phyloP scores from a whole-genome alignment of 768 basidiomycete species.

The Hysterangium stoloniferum region DNA sequence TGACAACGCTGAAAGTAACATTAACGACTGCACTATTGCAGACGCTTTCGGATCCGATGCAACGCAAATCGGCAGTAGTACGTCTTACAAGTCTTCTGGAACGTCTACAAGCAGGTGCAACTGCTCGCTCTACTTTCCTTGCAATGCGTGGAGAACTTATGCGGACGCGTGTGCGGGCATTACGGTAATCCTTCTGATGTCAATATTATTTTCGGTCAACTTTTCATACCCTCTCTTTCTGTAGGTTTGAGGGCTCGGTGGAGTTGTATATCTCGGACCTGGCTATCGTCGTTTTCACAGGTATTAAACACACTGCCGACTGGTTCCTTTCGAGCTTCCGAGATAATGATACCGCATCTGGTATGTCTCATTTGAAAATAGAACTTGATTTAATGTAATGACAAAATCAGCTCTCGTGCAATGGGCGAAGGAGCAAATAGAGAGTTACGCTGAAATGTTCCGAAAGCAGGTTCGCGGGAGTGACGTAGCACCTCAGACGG shows the following conservation, averaged over 20 bases:
- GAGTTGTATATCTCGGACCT: slow-evolving; percentile 81
- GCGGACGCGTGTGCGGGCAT: slow-evolving; percentile 70
- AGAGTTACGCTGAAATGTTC: slow-evolving; percentile 77
- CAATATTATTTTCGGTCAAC: too few relatives aligned
- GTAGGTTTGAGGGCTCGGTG: slow-evolving; percentile 75
- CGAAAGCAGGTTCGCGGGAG: slow-evolving; percentile 86
- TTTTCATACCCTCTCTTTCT: too few relatives aligned
- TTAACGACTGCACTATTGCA: slow-evolving; percentile 64
- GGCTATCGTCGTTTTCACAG: slow-evolving; percentile 84
- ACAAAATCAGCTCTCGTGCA: slow-evolving; percentile 70
- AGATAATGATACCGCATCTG: slow-evolving; percentile 89
- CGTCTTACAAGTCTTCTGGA: slow-evolving; percentile 64
- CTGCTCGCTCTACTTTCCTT: slow-evolving; percentile 79
- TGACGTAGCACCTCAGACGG: slow-evolving; percentile 59
- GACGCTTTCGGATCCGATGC: slow-evolving; percentile 64
- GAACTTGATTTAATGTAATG: slow-evolving; percentile 3
- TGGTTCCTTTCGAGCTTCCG: slow-evolving; percentile 96
- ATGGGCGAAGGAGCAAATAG: slow-evolving; percentile 90
- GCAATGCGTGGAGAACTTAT: slow-evolving; percentile 70
- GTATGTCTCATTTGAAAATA: slow-evolving; percentile 49
- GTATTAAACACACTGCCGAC: slow-evolving; percentile 88
- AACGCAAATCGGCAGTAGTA: slow-evolving; percentile 71
- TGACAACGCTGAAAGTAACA: slow-evolving; percentile 57
- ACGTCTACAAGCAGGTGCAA: slow-evolving; percentile 66
- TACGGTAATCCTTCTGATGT: slow-evolving; percentile 41